A percentile compares a stretch with the other conserved stretches of the same genome.
These are phyloP conservation scores for Lachnum nothofagi DNA, from an alignment of 2,329 filamentous ascomycete species.

Conservation along the genomic window DNA sequence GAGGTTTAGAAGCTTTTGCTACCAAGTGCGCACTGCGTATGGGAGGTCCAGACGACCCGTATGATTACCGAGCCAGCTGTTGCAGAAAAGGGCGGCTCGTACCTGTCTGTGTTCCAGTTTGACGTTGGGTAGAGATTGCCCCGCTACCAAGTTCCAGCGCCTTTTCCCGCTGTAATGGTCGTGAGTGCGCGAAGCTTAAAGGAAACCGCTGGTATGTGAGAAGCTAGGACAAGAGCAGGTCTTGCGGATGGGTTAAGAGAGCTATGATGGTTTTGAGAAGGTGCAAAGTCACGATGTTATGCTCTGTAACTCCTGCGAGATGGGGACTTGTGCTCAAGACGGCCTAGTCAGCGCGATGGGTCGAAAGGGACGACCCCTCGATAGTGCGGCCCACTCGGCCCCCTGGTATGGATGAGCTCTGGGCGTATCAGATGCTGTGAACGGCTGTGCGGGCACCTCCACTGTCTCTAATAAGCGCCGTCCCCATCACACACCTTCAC, in stretches of 20 bases:
- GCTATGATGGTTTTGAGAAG: too few relatives aligned
- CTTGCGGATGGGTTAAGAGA: neutral
- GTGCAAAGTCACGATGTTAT: too few relatives aligned
- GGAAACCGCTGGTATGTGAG: neutral
- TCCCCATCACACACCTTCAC: neutral
- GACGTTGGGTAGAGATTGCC: slow-evolving; percentile 24
- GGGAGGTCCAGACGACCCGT: slow-evolving; percentile 11
- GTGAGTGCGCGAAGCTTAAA: slow-evolving; percentile 2
- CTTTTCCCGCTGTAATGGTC: slow-evolving; percentile 6
- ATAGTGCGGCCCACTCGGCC: neutral
- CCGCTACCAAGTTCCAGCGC: slow-evolving; percentile 24
- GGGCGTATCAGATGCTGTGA: slow-evolving; percentile 1
- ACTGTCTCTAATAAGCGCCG: slow-evolving; percentile 9
- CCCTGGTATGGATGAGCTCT: neutral
- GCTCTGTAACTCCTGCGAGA: too few relatives aligned
- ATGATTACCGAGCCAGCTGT: slow-evolving; percentile 8
- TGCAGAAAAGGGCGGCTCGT: slow-evolving; percentile 12
- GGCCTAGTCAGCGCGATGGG: neutral
- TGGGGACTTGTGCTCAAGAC: slow-evolving; percentile 1
- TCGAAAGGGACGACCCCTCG: neutral
- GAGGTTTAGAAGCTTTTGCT: neutral
- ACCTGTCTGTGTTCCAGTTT: slow-evolving; percentile 25
- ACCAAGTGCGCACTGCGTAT: slow-evolving; percentile 5
- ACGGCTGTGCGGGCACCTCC: neutral
- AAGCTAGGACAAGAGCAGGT: neutral